Conservation (phyloP, 164 flowering plant species). For the Chloranthus sessilifolius region DNA sequence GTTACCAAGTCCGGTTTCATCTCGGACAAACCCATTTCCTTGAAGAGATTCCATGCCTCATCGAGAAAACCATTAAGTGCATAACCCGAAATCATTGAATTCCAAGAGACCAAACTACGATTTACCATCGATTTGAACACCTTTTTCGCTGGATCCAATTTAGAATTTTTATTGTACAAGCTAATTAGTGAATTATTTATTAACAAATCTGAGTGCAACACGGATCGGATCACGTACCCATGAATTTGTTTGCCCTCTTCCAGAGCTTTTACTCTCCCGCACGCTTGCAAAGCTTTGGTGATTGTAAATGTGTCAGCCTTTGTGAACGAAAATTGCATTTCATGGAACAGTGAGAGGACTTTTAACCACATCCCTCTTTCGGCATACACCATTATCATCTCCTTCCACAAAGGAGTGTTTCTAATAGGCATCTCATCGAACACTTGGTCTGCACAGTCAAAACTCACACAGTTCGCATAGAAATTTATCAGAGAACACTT, state of each 20-base stretch:
- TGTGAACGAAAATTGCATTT: conserved; percentile 43
- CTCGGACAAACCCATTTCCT: conserved; percentile 31
- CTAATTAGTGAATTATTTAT: conserved; percentile 47
- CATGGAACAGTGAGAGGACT: conserved; percentile 32
- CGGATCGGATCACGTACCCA: conserved; percentile 42
- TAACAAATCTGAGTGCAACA: conserved; percentile 22
- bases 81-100: conserved; percentile 58
- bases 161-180: conserved; percentile 43
- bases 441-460: conserved; percentile 31
- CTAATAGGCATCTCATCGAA: conserved; percentile 31
- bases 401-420: conserved; percentile 42
- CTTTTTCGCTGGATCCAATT: conserved; percentile 34
- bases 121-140: conserved; percentile 49
- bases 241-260: conserved; percentile 57
- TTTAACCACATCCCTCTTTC: conserved; percentile 25
- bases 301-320: conserved; percentile 27
- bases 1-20: conserved; percentile 50
- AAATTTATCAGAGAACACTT: conserved; percentile 50
- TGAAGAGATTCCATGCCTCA: conserved; percentile 43
- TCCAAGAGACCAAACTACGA: conserved; percentile 49
- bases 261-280: conserved; percentile 40
- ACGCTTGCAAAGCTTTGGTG: conserved; percentile 49
- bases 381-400: conserved; percentile 32
- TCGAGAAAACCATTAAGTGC: conserved; percentile 38
- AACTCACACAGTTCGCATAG: conserved; percentile 39